These are phyloP conservation scores for Pythium aphanidermatum DNA, from an alignment of 352 stramenopile species.

Conservation along the genomic window DNA sequence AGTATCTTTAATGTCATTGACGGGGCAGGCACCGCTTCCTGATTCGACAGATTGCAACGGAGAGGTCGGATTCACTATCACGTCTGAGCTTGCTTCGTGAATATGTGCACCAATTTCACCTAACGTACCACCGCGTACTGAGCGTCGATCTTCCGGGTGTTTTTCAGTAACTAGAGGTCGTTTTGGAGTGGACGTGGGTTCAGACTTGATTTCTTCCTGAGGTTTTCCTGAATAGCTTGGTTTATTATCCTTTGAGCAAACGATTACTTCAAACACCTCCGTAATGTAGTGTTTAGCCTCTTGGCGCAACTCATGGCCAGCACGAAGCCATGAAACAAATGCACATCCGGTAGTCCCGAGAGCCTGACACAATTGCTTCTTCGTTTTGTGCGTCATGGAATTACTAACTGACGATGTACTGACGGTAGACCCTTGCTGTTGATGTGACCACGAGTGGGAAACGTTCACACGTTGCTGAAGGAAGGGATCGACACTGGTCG, in stretches of 20 bases:
- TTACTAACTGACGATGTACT: slow-evolving; percentile 23
- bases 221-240: background rate
- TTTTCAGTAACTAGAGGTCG: too few species aligned
- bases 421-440: slow-evolving; percentile 25
- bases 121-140: too few species aligned
- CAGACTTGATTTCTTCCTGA: background rate
- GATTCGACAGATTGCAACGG: too few species aligned
- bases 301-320: slow-evolving; percentile 85
- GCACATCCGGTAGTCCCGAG: slow-evolving; percentile 47
- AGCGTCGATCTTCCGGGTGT: too few species aligned
- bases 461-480: slow-evolving; percentile 70
- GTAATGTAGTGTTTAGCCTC: slow-evolving; percentile 80
- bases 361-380: slow-evolving; percentile 41
- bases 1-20: too few species aligned
- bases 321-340: slow-evolving; percentile 86
- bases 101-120: too few species aligned
- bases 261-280: slow-evolving; percentile 78
- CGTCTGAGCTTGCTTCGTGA: too few species aligned
- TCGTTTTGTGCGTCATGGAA: slow-evolving; percentile 45
- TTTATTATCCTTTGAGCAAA: slow-evolving; percentile 33
- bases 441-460: slow-evolving; percentile 73
- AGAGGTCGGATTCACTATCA: too few species aligned
- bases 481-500: slow-evolving; percentile 88
- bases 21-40: too few species aligned
- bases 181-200: too few species aligned